phyloP scores from a whole-genome alignment of 768 basidiomycete genomes.

The Galerina sulciceps region DNA sequence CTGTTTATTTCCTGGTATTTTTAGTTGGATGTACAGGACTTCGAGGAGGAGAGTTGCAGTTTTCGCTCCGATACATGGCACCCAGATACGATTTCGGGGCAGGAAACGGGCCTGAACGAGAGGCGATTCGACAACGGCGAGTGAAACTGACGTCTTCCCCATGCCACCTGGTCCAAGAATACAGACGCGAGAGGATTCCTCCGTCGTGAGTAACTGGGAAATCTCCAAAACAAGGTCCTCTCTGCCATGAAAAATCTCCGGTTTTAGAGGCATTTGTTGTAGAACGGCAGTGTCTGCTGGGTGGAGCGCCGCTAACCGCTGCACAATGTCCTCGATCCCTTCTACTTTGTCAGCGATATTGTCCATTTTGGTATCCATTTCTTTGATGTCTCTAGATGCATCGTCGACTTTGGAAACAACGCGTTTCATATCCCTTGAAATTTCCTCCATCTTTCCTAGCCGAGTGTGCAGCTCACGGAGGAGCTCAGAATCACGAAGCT shows the following conservation, averaged over 20 bases:
- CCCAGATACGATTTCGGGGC: conserved; percentile 27
- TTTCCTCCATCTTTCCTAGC: neutral
- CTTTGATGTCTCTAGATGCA: neutral
- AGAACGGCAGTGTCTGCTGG: neutral
- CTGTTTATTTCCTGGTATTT: conserved; percentile 23
- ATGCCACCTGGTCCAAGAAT: conserved; percentile 39
- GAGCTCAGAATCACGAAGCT: conserved; percentile 1
- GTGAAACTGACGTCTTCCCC: conserved; percentile 42
- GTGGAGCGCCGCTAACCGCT: neutral
- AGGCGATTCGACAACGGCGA: conserved; percentile 32
- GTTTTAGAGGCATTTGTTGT: neutral
- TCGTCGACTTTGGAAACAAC: neutral
- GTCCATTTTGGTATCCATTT: neutral
- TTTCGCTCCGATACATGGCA: conserved; percentile 36
- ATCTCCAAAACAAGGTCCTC: neutral
- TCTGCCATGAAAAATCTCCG: neutral
- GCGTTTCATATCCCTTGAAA: neutral
- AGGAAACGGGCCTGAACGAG: conserved; percentile 19
- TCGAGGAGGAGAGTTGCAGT: conserved; percentile 28
- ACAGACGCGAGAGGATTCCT: conserved; percentile 16
- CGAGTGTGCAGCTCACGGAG: neutral
- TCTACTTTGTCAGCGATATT: conserved; percentile 1
- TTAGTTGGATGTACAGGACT: conserved; percentile 23
- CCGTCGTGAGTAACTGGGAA: neutral
- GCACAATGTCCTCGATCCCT: conserved; percentile 3